Percentiles rank a stretch among this genome's conserved stretches.
Conservation (phyloP, 495 filamentous ascomycete species). For the Annulohypoxylon stygium region DNA sequence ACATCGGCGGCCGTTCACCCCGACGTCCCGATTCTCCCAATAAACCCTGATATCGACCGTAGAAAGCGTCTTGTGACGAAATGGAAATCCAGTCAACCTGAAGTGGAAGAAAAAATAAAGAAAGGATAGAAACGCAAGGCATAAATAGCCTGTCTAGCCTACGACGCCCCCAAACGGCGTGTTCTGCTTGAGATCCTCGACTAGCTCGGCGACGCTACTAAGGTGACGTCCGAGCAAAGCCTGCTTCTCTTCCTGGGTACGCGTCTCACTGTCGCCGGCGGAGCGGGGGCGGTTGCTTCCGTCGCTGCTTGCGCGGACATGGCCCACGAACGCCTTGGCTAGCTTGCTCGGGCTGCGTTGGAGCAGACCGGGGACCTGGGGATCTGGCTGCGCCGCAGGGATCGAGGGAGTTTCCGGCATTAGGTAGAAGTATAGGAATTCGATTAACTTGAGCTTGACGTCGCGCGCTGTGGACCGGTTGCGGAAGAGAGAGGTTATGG, state of each 20-base stretch:
- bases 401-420: slow-evolving; percentile 86
- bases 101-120: background rate
- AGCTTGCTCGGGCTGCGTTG: slow-evolving; percentile 82
- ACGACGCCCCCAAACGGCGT: slow-evolving; percentile 72
- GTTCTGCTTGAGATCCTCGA: slow-evolving; percentile 89
- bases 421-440: slow-evolving; percentile 98
- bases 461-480: slow-evolving; percentile 81
- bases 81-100: background rate
- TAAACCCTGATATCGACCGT: slow-evolving; percentile 5
- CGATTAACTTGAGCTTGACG: slow-evolving; percentile 92
- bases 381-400: slow-evolving; percentile 55
- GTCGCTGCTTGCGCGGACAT: slow-evolving; percentile 54
- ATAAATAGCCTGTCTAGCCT: slow-evolving; percentile 44
- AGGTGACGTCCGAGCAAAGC: slow-evolving; percentile 82
- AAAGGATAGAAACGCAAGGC: too few species aligned
- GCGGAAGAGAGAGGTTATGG: slow-evolving; percentile 95
- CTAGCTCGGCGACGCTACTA: slow-evolving; percentile 89
- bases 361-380: slow-evolving; percentile 59
- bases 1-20: background rate
- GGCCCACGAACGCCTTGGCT: slow-evolving; percentile 61
- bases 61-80: slow-evolving; percentile 10
- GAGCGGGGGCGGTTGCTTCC: slow-evolving; percentile 54
- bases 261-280: slow-evolving; percentile 63
- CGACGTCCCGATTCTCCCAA: background rate
- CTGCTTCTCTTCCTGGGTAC: slow-evolving; percentile 90